These are phyloP conservation scores for Xerophyta viscosa DNA, from an alignment of 106 monocot species.

Conservation along the genomic window DNA sequence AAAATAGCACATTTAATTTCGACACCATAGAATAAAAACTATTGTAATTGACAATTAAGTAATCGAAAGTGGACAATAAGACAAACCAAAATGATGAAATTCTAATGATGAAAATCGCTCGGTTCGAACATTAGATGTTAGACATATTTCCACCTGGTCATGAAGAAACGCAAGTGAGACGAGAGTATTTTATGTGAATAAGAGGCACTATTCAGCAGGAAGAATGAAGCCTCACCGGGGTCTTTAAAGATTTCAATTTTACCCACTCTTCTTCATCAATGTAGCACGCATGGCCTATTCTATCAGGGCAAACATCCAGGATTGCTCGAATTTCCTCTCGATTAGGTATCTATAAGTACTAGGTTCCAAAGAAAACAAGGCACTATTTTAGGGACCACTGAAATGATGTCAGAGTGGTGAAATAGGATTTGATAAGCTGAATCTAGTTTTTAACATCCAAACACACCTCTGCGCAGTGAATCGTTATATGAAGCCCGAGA, in stretches of 20 bases:
- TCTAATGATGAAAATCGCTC: slow-evolving; percentile 51
- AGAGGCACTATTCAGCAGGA: not conserved
- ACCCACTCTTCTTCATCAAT: slow-evolving; percentile 68
- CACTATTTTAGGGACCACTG: too few relatives aligned
- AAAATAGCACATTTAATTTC: not conserved
- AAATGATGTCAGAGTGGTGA: too few relatives aligned
- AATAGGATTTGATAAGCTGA: not conserved
- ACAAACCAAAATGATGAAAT: slow-evolving; percentile 83
- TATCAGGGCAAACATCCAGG: slow-evolving; percentile 65
- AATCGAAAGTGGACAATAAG: not conserved
- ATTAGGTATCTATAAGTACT: slow-evolving; percentile 70
- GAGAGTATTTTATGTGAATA: not conserved
- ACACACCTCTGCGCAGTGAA: slow-evolving; percentile 87
- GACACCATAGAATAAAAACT: not conserved
- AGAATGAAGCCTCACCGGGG: slow-evolving; percentile 40
- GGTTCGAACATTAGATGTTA: slow-evolving; percentile 82
- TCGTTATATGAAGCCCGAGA: slow-evolving; percentile 63
- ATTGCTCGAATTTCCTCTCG: slow-evolving; percentile 76
- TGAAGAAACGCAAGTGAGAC: not conserved
- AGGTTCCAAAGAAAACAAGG: slow-evolving; percentile 11
- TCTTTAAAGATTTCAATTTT: slow-evolving; percentile 49
- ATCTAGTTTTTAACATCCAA: slow-evolving; percentile 1
- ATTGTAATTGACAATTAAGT: not conserved
- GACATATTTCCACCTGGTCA: slow-evolving; percentile 86
- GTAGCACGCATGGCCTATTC: slow-evolving; percentile 90